Evolutionary conservation across 352 stramenopile genomes (phyloP).

Genomic region (Pythium grandisporangium): DNA sequence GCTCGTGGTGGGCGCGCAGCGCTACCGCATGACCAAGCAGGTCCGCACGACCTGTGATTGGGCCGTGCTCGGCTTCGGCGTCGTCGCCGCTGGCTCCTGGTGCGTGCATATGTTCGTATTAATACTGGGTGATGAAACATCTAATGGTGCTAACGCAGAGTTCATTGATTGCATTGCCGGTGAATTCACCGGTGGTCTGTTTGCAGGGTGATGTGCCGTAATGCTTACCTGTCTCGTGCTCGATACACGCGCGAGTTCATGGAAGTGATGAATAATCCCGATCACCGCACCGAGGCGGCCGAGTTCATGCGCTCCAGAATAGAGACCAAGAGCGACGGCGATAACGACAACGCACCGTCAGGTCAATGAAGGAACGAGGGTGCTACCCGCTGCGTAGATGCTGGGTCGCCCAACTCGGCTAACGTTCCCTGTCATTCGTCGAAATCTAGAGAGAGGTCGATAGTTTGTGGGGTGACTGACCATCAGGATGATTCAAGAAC

Average conservation of each 20-base stretch:
- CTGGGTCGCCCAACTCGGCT: too few species aligned
- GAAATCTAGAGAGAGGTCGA: too few species aligned
- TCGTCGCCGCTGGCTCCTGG: constrained; percentile 44
- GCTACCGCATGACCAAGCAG: constrained; percentile 51
- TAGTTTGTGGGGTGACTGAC: too few species aligned
- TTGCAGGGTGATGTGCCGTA: constrained; percentile 47
- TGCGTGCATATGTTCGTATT: constrained; percentile 5
- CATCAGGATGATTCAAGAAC: too few species aligned
- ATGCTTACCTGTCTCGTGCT: constrained; percentile 34
- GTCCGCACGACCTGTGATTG: constrained; percentile 55
- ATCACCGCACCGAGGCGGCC: constrained; percentile 57
- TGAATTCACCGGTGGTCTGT: too few species aligned
- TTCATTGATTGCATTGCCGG: too few species aligned
- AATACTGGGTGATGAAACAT: not conserved
- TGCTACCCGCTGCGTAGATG: too few species aligned
- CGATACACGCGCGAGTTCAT: constrained; percentile 72
- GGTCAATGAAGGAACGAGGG: too few species aligned
- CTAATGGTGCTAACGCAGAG: too few species aligned
- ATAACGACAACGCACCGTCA: too few species aligned
- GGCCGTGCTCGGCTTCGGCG: constrained; percentile 51
- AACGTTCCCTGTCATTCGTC: too few species aligned
- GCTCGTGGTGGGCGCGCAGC: constrained; percentile 45
- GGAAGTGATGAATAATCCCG: constrained; percentile 78
- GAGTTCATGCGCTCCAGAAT: constrained; percentile 68
- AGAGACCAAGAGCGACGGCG: constrained; percentile 16